These are phyloP conservation scores for Boechera stricta DNA, from an alignment of 345 rosid genomes.

Conservation along the genomic window DNA sequence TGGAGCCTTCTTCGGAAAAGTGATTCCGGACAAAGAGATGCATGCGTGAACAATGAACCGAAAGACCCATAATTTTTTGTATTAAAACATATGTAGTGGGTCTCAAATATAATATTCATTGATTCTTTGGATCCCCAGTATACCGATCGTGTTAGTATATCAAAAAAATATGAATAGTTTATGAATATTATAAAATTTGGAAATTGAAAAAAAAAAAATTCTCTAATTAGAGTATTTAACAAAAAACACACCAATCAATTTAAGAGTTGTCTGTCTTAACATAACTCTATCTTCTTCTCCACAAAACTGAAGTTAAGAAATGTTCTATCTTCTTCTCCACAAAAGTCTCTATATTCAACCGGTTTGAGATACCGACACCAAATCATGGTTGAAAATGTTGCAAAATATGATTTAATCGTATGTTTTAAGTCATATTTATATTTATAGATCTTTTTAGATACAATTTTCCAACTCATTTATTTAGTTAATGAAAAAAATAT, in stretches of 20 bases:
- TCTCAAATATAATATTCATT: neutral
- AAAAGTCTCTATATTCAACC: neutral
- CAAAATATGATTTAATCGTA: neutral
- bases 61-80: conserved; percentile 5
- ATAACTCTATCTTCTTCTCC: neutral
- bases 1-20: conserved; percentile 36
- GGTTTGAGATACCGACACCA: neutral
- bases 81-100: neutral
- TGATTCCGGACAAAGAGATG: conserved; percentile 38
- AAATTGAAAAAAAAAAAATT: neutral
- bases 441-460: neutral
- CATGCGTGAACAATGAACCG: conserved; percentile 28
- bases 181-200: neutral
- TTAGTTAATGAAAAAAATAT: neutral
- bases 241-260: neutral
- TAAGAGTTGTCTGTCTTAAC: neutral
- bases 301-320: neutral
- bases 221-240: neutral
- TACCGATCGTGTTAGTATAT: neutral
- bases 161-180: neutral
- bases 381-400: neutral
- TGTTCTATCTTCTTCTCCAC: neutral
- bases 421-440: neutral
- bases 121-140: neutral
- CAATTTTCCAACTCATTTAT: neutral